Evolutionary conservation across 352 stramenopile species (phyloP).

Genomic region (Globisporangium radiosum): DNA sequence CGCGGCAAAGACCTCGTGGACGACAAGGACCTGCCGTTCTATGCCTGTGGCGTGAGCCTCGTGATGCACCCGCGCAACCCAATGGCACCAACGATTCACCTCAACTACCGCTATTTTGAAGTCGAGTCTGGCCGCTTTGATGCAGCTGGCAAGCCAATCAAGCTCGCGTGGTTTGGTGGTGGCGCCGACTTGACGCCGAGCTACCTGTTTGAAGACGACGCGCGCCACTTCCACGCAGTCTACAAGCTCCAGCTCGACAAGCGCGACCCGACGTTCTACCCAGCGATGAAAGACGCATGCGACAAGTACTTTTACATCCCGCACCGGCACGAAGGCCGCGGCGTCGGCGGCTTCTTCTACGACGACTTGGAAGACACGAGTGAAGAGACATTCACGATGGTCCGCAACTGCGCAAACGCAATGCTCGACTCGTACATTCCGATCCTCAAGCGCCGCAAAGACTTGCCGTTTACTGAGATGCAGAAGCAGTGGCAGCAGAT

Average conservation of each 20-base stretch:
- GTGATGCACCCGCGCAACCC: conserved; percentile 96
- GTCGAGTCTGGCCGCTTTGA: conserved; percentile 75
- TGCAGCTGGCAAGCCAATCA: conserved; percentile 75
- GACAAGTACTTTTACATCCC: conserved; percentile 98
- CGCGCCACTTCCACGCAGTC: conserved; percentile 96
- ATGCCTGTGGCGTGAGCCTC: conserved; percentile 92
- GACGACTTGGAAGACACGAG: conserved; percentile 95
- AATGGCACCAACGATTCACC: conserved; percentile 95
- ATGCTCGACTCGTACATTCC: conserved; percentile 93
- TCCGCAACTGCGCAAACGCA: conserved; percentile 70
- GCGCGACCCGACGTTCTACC: conserved; percentile 89
- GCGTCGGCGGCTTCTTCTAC: conserved; percentile 98
- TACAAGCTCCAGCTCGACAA: conserved; percentile 94
- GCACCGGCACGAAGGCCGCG: conserved; percentile 93
- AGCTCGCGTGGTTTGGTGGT: conserved; percentile 93
- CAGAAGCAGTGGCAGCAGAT: conserved; percentile 99
- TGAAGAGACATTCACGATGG: conserved; percentile 83
- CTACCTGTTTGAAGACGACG: conserved; percentile 95
- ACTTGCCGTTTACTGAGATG: conserved; percentile 93
- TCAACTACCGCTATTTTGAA: conserved; percentile 99
- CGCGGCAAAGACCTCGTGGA: conserved; percentile 71
- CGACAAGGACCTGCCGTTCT: conserved; percentile 90
- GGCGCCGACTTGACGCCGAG: conserved; percentile 96
- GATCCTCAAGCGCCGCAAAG: conserved; percentile 94
- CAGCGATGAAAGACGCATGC: conserved; percentile 95